Conservation (phyloP, 371 early-diverging fungal genomes). For the Mucor indicus region DNA sequence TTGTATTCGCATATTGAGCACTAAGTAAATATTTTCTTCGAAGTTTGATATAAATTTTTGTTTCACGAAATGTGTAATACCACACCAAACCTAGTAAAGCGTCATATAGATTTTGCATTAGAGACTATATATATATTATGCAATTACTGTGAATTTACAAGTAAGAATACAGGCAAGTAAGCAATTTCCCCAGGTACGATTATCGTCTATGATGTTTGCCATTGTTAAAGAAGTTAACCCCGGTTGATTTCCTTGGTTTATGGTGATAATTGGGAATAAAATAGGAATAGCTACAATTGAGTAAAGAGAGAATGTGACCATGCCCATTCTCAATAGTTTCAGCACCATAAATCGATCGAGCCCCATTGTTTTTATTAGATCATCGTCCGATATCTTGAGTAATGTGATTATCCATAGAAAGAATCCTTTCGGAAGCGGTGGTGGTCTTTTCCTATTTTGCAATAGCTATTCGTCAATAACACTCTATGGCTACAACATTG, state of each 20-base stretch:
- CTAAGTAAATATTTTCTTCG: conserved; percentile 64
- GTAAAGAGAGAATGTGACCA: conserved; percentile 52
- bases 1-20: conserved; percentile 55
- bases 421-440: conserved; percentile 46
- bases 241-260: conserved; percentile 34
- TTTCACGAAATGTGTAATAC: conserved; percentile 60
- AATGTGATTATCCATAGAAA: conserved; percentile 71
- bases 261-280: conserved; percentile 65
- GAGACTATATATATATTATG: no score
- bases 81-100: conserved; percentile 26
- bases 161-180: conserved; percentile 55
- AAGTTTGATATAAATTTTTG: conserved; percentile 60
- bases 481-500: no score
- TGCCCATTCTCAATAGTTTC: conserved; percentile 62
- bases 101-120: no score
- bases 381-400: conserved; percentile 54
- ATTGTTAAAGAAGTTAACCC: conserved; percentile 60
- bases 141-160: conserved; percentile 44
- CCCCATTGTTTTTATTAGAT: conserved; percentile 59
- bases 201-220: conserved; percentile 54
- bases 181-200: conserved; percentile 69
- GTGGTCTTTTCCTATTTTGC: conserved; percentile 64
- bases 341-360: conserved; percentile 81
- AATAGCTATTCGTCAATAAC: no score
- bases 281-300: conserved; percentile 60